Evolutionary conservation across 108 stramenopile genomes (phyloP), one percentile per base, ranked within the genome.

Genomic region (Nitzschia inconspicua): DNA sequence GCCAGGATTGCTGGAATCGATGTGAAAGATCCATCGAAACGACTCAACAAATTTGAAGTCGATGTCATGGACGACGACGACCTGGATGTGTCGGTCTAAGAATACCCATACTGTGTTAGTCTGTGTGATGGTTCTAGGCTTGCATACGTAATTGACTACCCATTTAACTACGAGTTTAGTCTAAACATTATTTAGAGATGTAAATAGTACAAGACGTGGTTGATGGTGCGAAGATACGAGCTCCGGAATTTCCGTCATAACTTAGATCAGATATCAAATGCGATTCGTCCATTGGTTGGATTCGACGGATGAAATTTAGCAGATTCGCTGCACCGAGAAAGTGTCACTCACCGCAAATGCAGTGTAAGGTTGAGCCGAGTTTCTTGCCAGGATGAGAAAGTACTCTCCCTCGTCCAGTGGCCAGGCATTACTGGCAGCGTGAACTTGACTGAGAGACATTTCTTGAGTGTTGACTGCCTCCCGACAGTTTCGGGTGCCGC

Each of bases 1-100:
- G 77, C 77, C 27, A 41, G 44, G 35, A 60, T 73, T 59, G 77
- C 77, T 20, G 77, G 77, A 20, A 68, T 79, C 37, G 53, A 65
- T 22, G 63, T 73, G 22, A 79, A 79, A 41, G 49, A 72, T 36
- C 67, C 72, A 0, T 53, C 30, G 41, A 47, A 60, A n/a, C 59
- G 70, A 14, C 28, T 71, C 54, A 60, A 66, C 42, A 70, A 79
- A 27, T 79, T 79, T 59, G 77, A 63, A 2, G 27, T 25, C 6
- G 66, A 46, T 23, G 16, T 67, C 5, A 26, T 67, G 22, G 61
- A 63, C 24, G 72, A 54, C 35, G 68, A 79, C 5, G 77, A 79
- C 53, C 20, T 70, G n/a, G 75, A 76, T 60, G 37, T 75, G 27
- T 55, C 60, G 36, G 74, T 75, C 5, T 70, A 62, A 48, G 7